phyloP scores from a whole-genome alignment of 495 filamentous ascomycete genomes.

The Neurospora sp. region DNA sequence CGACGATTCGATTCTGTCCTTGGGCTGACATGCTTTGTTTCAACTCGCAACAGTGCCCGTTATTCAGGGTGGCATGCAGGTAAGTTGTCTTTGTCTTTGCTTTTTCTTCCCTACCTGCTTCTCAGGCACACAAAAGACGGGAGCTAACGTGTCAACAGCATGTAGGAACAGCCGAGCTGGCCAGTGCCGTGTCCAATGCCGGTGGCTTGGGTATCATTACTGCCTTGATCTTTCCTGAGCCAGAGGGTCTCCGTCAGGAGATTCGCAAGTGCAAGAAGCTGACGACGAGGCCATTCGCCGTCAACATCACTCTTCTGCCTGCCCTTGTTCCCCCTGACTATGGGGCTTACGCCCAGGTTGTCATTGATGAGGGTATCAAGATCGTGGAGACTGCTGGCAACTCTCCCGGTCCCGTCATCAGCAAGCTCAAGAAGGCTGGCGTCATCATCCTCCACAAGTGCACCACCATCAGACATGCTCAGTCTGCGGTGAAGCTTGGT shows the following conservation, averaged over 20 bases:
- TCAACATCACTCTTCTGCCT: slow-evolving; percentile 93
- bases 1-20: background rate
- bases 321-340: slow-evolving; percentile 87
- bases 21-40: slow-evolving; percentile 18
- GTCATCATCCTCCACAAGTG: slow-evolving; percentile 90
- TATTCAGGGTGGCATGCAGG: slow-evolving; percentile 86
- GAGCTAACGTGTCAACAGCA: slow-evolving; percentile 21
- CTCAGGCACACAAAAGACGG: background rate
- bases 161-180: slow-evolving; percentile 80
- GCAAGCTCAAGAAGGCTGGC: slow-evolving; percentile 71
- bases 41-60: slow-evolving; percentile 60
- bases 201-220: slow-evolving; percentile 91
- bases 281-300: slow-evolving; percentile 85
- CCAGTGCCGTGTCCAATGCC: slow-evolving; percentile 87
- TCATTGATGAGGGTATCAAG: slow-evolving; percentile 86
- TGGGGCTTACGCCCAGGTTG: slow-evolving; percentile 78
- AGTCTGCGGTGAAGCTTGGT: slow-evolving; percentile 84
- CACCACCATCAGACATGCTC: slow-evolving; percentile 90
- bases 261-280: slow-evolving; percentile 77
- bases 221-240: slow-evolving; percentile 87
- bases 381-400: slow-evolving; percentile 98
- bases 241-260: slow-evolving; percentile 87
- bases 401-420: slow-evolving; percentile 83
- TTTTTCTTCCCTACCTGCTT: background rate
- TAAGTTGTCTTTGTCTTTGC: slow-evolving; percentile 42